Conservation (phyloP, 2,329 filamentous ascomycete genomes). For the Trichoderma sp. region DNA sequence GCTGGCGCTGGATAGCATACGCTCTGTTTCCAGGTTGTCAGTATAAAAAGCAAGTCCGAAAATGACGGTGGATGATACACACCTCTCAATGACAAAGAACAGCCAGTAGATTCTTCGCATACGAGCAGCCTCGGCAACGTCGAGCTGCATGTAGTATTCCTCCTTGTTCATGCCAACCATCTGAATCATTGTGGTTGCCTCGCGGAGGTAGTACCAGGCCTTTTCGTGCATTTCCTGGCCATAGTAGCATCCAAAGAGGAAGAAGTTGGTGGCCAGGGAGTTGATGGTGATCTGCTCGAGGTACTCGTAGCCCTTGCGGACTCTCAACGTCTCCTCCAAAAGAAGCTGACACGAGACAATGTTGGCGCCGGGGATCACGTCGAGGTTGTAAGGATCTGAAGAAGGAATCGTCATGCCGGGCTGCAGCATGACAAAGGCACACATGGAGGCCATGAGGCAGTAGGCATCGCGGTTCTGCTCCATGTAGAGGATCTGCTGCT, state of each 20-base stretch:
- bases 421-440: constrained; percentile 67
- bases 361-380: constrained; percentile 57
- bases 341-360: constrained; percentile 64
- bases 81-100: constrained; percentile 69
- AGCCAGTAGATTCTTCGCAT: constrained; percentile 71
- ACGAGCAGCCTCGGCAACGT: constrained; percentile 59
- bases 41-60: neutral
- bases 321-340: constrained; percentile 65
- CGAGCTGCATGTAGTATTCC: constrained; percentile 59
- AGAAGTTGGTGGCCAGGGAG: constrained; percentile 71
- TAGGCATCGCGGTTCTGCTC: constrained; percentile 63
- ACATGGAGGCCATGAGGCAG: constrained; percentile 62
- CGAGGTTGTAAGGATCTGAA: constrained; percentile 55
- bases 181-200: constrained; percentile 69
- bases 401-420: constrained; percentile 62
- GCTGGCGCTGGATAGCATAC: constrained; percentile 68
- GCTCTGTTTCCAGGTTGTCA: constrained; percentile 43
- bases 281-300: constrained; percentile 56
- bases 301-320: constrained; percentile 62
- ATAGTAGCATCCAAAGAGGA: constrained; percentile 71
- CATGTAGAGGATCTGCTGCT: constrained; percentile 58
- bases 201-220: constrained; percentile 76
- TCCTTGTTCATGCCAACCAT: constrained; percentile 62
- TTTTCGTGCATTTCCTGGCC: constrained; percentile 70
- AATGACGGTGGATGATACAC: constrained; percentile 25